Base-by-base conservation (phyloP, 768 basidiomycete species). In the Thelephora aurantiotincta region DNA sequence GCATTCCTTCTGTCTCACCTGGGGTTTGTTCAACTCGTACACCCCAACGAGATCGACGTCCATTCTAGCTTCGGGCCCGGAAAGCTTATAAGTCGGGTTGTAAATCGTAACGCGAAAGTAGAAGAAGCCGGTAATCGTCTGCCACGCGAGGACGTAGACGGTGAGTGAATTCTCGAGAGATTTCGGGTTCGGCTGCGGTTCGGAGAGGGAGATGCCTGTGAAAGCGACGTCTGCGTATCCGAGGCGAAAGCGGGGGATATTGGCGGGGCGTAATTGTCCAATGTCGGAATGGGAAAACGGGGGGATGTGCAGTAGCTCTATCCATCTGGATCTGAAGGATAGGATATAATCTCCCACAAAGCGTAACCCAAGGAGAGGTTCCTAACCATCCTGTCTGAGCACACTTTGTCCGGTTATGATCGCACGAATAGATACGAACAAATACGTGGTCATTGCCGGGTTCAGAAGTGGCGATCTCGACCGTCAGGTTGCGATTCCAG, bases 61-160 rank as follows among this genome's bases (percentile, higher is more conserved):
- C 44, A 75, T 58, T 16, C 26, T 30, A 30, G 26, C 26, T 30
- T 9, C 9, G 26, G 26, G 26, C 26, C 26, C 26, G 26, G 26
- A 30, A 30, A 9, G 26, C 9, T 4, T 9, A 30, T 30, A 30
- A 9, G 4, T 9, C 26, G 26, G 26, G 26, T 30, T 30, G 9
- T 30, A 30, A 11, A 72, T 45, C 6, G 57, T 52, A n/a, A 75
- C 63, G 20, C 57, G 44, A 48, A 64, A 80, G 46, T 70, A 69
- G 51, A 73, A 75, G 23, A 79, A 65, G 1, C 78, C 77, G 55
- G 68, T 70, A 20, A 64, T 54, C 43, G 64, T 49, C 46, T 69
- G 66, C 47, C 61, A 64, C 23, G 61, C 68, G 43, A 79, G 65
- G 51, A 76, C 57, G n/a, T 58, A 64, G 33, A 74, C 35, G 11